phyloP scores from a whole-genome alignment of 139 green algal species.

The Ostreobium quekettii region DNA sequence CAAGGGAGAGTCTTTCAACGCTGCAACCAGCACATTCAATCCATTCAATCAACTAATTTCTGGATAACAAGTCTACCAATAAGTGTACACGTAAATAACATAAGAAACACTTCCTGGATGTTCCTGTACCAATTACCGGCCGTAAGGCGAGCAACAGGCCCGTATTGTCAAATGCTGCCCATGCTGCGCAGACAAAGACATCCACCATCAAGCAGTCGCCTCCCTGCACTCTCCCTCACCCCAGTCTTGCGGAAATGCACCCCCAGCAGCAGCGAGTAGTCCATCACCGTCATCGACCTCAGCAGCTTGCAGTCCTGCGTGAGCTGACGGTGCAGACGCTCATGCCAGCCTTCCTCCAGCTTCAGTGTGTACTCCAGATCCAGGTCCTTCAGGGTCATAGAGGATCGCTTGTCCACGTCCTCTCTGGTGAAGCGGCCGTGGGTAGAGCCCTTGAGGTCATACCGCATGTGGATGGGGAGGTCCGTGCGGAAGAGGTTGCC shows the following conservation, averaged over 20 bases:
- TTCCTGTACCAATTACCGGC: too few species aligned
- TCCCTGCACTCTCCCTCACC: conserved; percentile 5
- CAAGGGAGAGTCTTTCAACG: too few species aligned
- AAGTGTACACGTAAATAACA: too few species aligned
- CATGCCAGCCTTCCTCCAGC: conserved; percentile 44
- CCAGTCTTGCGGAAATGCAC: conserved; percentile 47
- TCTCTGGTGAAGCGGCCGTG: conserved; percentile 47
- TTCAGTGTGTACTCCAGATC: conserved; percentile 59
- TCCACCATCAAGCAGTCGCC: too few species aligned
- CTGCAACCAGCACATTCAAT: too few species aligned
- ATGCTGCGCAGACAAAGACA: too few species aligned
- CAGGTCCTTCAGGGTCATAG: conserved; percentile 77
- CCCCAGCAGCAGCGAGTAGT: conserved; percentile 84
- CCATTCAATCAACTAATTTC: too few species aligned
- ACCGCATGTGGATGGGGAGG: conserved; percentile 78
- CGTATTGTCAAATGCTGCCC: too few species aligned
- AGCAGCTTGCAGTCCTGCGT: conserved; percentile 55
- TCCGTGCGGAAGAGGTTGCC: conserved; percentile 84
- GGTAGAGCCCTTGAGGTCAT: conserved; percentile 89
- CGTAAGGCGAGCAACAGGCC: too few species aligned
- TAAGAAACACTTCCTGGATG: too few species aligned
- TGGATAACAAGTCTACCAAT: too few species aligned
- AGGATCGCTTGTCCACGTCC: conserved; percentile 11
- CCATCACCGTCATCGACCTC: conserved; percentile 70
- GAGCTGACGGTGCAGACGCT: conserved; percentile 49